These are phyloP conservation scores for Narthecium ossifragum DNA, from an alignment of 106 monocot species.

Conservation along the genomic window DNA sequence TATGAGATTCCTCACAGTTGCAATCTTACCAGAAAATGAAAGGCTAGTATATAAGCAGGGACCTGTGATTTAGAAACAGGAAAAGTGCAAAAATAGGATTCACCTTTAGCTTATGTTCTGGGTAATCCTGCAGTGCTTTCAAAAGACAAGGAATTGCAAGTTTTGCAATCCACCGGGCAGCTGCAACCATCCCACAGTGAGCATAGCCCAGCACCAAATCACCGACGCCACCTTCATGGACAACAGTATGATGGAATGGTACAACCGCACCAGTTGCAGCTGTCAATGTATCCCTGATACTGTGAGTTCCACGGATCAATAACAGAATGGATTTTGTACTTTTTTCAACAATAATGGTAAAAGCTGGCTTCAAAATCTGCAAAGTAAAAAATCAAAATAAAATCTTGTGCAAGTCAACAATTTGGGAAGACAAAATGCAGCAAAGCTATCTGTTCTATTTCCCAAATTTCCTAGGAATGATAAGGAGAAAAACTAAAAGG, in stretches of 20 bases:
- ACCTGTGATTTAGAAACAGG: too few species aligned
- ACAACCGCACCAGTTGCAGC: conserved; percentile 91
- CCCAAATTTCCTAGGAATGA: too few species aligned
- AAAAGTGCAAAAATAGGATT: too few species aligned
- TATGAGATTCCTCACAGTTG: too few species aligned
- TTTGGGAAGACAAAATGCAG: too few species aligned
- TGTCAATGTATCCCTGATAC: conserved; percentile 94
- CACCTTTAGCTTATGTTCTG: conserved; percentile 80
- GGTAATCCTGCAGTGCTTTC: conserved; percentile 54
- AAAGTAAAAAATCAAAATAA: conserved; percentile 1
- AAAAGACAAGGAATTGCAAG: conserved; percentile 81
- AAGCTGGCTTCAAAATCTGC: conserved; percentile 96
- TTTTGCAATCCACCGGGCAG: conserved; percentile 95
- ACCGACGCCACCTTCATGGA: conserved; percentile 75
- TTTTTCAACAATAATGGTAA: conserved; percentile 77
- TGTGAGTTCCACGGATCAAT: conserved; percentile 92
- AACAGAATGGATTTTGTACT: conserved; percentile 61
- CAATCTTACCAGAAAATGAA: too few species aligned
- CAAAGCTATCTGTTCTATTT: too few species aligned
- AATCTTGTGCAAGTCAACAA: background rate
- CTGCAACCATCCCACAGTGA: conserved; percentile 98
- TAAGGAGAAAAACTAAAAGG: too few species aligned
- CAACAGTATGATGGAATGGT: conserved; percentile 91
- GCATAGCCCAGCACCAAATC: conserved; percentile 90
- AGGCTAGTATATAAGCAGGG: too few species aligned